A percentile compares a stretch with the other conserved stretches of the same genome.
Conservation (phyloP, 352 stramenopile genomes). For the Phytopythium aichiense region DNA sequence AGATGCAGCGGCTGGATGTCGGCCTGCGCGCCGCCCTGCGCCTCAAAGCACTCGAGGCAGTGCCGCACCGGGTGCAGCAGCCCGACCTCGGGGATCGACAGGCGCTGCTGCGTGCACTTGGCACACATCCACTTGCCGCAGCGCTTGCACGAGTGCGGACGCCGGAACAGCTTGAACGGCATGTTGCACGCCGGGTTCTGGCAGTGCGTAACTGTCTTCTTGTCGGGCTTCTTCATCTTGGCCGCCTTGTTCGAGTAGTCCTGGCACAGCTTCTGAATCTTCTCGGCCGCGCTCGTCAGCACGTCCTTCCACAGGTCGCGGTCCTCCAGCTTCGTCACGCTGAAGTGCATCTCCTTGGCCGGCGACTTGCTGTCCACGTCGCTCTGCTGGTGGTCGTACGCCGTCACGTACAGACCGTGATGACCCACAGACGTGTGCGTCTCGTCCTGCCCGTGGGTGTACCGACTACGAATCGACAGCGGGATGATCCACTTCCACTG, state of each 20-base stretch:
- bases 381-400: slow-evolving; percentile 68
- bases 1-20: slow-evolving; percentile 67
- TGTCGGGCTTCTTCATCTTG: slow-evolving; percentile 83
- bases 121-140: slow-evolving; percentile 83
- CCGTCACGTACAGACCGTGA: slow-evolving; percentile 77
- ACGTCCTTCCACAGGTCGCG: slow-evolving; percentile 79
- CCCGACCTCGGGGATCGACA: slow-evolving; percentile 78
- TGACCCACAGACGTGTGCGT: slow-evolving; percentile 79
- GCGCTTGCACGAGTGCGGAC: slow-evolving; percentile 79
- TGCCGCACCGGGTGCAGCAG: slow-evolving; percentile 76
- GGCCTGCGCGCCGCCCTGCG: slow-evolving; percentile 54
- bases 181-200: slow-evolving; percentile 61
- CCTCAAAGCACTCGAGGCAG: slow-evolving; percentile 72
- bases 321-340: slow-evolving; percentile 81
- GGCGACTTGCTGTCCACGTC: slow-evolving; percentile 39
- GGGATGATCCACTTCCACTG: slow-evolving; percentile 88
- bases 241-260: slow-evolving; percentile 61
- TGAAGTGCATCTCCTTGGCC: slow-evolving; percentile 80
- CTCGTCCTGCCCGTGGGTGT: slow-evolving; percentile 84
- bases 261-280: slow-evolving; percentile 59
- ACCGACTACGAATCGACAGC: slow-evolving; percentile 61
- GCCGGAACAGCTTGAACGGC: slow-evolving; percentile 80
- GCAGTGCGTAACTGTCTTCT: slow-evolving; percentile 77
- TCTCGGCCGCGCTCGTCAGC: slow-evolving; percentile 45
- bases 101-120: slow-evolving; percentile 77